Evolutionary conservation across 2,329 filamentous ascomycete species (phyloP).

Genomic region (Venturia aucupariae): DNA sequence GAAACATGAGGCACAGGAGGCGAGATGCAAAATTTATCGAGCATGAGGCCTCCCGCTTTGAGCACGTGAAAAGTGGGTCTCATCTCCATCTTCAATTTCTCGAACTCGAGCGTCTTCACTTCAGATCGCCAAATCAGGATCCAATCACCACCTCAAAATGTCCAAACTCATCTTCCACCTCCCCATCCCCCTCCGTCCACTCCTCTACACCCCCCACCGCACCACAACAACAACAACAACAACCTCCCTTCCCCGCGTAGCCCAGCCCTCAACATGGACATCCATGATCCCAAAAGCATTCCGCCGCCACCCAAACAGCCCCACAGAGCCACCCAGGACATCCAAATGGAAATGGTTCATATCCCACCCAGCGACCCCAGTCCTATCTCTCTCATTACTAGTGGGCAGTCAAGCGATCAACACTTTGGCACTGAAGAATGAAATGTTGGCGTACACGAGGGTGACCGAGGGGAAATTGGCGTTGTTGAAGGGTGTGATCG

Average conservation of each 20-base stretch:
- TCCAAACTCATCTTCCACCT: constrained; percentile 2
- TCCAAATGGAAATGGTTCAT: constrained; percentile 14
- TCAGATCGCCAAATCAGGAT: not conserved
- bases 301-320: constrained; percentile 16
- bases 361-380: constrained; percentile 50
- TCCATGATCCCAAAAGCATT: constrained; percentile 29
- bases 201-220: constrained; percentile 1
- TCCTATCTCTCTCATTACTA: constrained; percentile 59
- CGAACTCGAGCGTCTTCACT: not conserved
- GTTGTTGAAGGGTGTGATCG: constrained; percentile 64
- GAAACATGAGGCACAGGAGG: too few species aligned
- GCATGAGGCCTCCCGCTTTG: not conserved
- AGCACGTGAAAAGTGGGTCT: not conserved
- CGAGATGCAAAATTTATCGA: too few species aligned
- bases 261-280: constrained; percentile 29
- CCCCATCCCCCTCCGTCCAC: constrained; percentile 5
- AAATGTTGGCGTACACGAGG: constrained; percentile 62
- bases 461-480: constrained; percentile 71
- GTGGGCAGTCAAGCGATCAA: constrained; percentile 96
- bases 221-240: constrained; percentile 7
- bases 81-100: not conserved
- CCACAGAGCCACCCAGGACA: constrained; percentile 4
- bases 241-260: constrained; percentile 25
- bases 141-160: not conserved
- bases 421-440: constrained; percentile 71